phyloP scores from a whole-genome alignment of 495 filamentous ascomycete species.

The Tuber borchii region DNA sequence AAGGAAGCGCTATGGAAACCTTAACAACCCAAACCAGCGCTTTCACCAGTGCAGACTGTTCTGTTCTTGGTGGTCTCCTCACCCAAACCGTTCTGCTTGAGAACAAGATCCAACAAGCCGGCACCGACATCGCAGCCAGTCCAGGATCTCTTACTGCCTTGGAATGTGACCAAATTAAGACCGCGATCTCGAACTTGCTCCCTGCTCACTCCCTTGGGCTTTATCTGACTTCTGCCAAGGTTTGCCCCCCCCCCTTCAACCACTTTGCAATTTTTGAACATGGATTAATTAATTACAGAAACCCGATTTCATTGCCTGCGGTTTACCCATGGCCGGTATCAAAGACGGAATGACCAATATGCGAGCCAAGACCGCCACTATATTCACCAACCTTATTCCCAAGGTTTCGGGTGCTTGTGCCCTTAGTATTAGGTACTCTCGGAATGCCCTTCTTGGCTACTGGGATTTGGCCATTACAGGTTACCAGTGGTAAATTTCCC shows the following conservation, averaged over 20 bases:
- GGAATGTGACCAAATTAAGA: too few species aligned
- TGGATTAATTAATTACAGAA: not conserved
- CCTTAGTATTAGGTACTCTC: not conserved
- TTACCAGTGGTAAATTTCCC: not conserved
- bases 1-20: too few species aligned
- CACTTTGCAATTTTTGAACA: not conserved
- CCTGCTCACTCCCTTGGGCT: too few species aligned
- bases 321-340: not conserved
- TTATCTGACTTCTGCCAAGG: too few species aligned
- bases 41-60: too few species aligned
- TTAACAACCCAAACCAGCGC: too few species aligned
- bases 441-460: not conserved
- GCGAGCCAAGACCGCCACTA: not conserved
- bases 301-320: not conserved
- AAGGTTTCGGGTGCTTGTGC: not conserved
- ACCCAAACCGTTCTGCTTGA: too few species aligned
- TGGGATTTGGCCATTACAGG: not conserved
- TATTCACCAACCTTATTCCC: not conserved
- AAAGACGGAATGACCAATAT: not conserved
- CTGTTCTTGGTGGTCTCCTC: too few species aligned
- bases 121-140: too few species aligned
- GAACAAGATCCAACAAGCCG: too few species aligned
- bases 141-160: too few species aligned
- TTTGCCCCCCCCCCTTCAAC: not conserved
- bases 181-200: too few species aligned